These are phyloP conservation scores for Sarcodon aspratus DNA, from an alignment of 768 basidiomycete genomes.

Conservation along the genomic window DNA sequence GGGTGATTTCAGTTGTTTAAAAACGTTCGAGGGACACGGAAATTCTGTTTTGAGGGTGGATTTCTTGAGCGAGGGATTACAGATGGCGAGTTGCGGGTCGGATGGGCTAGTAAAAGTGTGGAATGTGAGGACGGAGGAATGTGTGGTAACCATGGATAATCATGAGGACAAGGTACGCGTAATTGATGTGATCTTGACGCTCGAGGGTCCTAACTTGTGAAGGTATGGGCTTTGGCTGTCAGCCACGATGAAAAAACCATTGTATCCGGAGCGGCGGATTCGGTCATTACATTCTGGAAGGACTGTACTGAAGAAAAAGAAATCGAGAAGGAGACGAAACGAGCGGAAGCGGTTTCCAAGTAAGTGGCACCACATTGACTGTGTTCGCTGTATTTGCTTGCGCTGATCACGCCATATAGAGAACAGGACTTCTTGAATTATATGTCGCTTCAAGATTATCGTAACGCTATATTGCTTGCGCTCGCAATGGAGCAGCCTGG, in stretches of 20 bases:
- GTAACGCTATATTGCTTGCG: constrained; percentile 83
- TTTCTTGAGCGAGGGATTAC: constrained; percentile 74
- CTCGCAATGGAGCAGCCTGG: constrained; percentile 92
- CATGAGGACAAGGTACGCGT: constrained; percentile 87
- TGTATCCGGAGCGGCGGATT: constrained; percentile 93
- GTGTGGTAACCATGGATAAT: constrained; percentile 83
- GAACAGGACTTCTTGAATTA: constrained; percentile 96
- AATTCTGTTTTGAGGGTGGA: constrained; percentile 93
- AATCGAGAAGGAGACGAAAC: constrained; percentile 58
- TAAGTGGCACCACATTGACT: constrained; percentile 24
- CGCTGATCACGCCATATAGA: constrained; percentile 29
- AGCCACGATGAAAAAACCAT: constrained; percentile 74
- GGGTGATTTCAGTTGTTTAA: constrained; percentile 86
- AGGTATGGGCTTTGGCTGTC: constrained; percentile 96
- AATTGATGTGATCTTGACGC: background rate
- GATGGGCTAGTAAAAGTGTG: constrained; percentile 96
- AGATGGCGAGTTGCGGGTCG: constrained; percentile 82
- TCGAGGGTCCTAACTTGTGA: background rate
- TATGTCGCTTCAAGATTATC: constrained; percentile 78
- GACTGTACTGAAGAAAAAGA: constrained; percentile 86
- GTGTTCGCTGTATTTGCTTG: background rate
- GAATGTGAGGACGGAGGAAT: constrained; percentile 85
- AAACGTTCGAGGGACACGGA: constrained; percentile 97
- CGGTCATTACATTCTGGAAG: constrained; percentile 92
- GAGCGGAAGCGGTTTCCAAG: constrained; percentile 72